Evolutionary conservation across 192 early-diverging fungal species (phyloP), one percentile per base, ranked within the genome.

Genomic region (Entrophospora sp.): DNA sequence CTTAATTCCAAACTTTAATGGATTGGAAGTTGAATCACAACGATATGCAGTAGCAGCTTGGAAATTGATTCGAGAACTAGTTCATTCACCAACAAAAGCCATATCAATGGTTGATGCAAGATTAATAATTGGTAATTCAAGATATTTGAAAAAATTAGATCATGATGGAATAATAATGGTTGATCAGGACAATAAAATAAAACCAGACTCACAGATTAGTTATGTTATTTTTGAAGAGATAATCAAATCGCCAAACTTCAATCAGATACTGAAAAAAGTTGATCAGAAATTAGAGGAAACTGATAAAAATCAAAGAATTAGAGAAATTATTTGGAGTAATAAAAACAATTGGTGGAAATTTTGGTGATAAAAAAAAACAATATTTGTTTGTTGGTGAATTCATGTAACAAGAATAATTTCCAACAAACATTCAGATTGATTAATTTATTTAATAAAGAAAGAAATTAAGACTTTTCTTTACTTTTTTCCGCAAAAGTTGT

Each of bases 251-350:
- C 18, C 48, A 36, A 32, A 12, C 36, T 64, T 64, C 28, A 46
- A 37, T 35, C 32, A 51, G 14, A 20, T 51, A 18, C 51, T 64
- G 8, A 5, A 48, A 25, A 48, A 64, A 25, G 62, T 64, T 25
- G 8, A 25, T 10, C n/a, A 51, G 25, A 42, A 32, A 64, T 14
- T 64, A 18, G 46, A 64, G 12, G 45, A 64, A 31, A 32, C 51
- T 30, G 46, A 64, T 14, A 64, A 51, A 51, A 46, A 51, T 0
- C 30, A 64, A 37, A 42, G 46, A 18, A 64, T 46, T 24, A 64
- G 62, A 38, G 62, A 64, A 51, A 24, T 64, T 22, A 51, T 64
- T 36, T 64, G 62, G 62, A 64, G 62, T 64, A 42, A 7, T 13
- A 64, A 51, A 25, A 64, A 64, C 51, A n/a, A n/a, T n/a, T n/a